These are phyloP conservation scores for Leishmania mexicana DNA, from an alignment of 208 protist genomes.

Conservation along the genomic window DNA sequence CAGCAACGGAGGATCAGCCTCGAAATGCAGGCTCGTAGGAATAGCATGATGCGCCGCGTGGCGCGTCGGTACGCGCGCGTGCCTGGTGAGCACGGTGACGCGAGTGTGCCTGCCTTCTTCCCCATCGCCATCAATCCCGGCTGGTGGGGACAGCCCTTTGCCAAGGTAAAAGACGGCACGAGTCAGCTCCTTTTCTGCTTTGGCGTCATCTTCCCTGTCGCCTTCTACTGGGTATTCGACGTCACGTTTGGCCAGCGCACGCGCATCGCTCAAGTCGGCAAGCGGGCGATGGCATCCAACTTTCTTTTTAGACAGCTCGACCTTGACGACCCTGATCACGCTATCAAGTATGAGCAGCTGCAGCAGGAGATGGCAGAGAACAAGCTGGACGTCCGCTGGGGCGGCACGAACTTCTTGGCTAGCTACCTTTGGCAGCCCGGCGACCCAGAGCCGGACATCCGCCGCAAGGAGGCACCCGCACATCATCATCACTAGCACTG, in stretches of 20 bases:
- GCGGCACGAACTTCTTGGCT: constrained; percentile 87
- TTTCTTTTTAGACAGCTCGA: constrained; percentile 85
- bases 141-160: constrained; percentile 90
- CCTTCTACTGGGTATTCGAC: constrained; percentile 82
- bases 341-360: constrained; percentile 87
- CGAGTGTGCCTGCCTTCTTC: constrained; percentile 78
- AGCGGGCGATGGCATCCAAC: constrained; percentile 77
- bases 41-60: constrained; percentile 85
- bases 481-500: constrained; percentile 18
- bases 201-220: constrained; percentile 68
- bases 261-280: constrained; percentile 73
- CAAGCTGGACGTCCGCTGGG: constrained; percentile 87
- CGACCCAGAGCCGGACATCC: constrained; percentile 88
- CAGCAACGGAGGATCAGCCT: not conserved
- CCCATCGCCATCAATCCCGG: constrained; percentile 88
- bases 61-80: constrained; percentile 86
- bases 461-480: constrained; percentile 68
- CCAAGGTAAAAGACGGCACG: constrained; percentile 84
- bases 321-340: constrained; percentile 89
- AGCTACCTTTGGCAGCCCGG: constrained; percentile 91
- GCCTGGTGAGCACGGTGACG: constrained; percentile 86
- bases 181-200: constrained; percentile 73
- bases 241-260: constrained; percentile 74
- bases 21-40: constrained; percentile 81
- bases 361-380: constrained; percentile 84